A percentile compares a stretch with the other conserved stretches of the same genome.
Conservation (phyloP, 352 stramenopile species). For the Phytophthora meadii region DNA sequence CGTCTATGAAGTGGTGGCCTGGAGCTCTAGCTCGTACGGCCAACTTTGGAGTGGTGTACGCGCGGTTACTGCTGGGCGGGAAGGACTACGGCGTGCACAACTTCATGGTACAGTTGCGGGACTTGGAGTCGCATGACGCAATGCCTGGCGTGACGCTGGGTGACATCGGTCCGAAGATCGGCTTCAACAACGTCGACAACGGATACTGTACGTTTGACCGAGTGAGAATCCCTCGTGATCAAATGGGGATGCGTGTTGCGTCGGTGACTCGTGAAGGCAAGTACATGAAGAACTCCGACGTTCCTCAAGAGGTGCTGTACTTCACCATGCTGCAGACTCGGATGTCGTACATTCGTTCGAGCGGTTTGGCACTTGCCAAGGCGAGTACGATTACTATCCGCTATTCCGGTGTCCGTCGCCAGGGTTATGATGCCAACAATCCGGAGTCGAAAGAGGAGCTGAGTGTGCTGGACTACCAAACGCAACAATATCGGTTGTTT, state of each 20-base stretch:
- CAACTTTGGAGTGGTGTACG: slow-evolving; percentile 90
- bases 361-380: slow-evolving; percentile 73
- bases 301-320: slow-evolving; percentile 70
- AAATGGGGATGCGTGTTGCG: slow-evolving; percentile 78
- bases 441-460: slow-evolving; percentile 70
- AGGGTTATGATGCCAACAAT: slow-evolving; percentile 79
- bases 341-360: slow-evolving; percentile 67
- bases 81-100: slow-evolving; percentile 95
- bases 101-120: slow-evolving; percentile 95
- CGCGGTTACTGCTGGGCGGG: slow-evolving; percentile 85
- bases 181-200: slow-evolving; percentile 81
- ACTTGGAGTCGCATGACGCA: slow-evolving; percentile 81
- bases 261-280: slow-evolving; percentile 64
- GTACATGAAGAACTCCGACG: slow-evolving; percentile 64
- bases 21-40: slow-evolving; percentile 94
- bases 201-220: slow-evolving; percentile 65
- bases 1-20: slow-evolving; percentile 97
- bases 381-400: slow-evolving; percentile 93
- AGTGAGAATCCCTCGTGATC: slow-evolving; percentile 61
- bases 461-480: slow-evolving; percentile 95
- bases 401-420: slow-evolving; percentile 93
- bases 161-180: slow-evolving; percentile 76
- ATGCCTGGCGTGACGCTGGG: slow-evolving; percentile 62
- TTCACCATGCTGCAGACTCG: slow-evolving; percentile 86
- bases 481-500: slow-evolving; percentile 95